Base-by-base conservation (phyloP, 495 filamentous ascomycete species). In the Achaetomiella virescens region DNA sequence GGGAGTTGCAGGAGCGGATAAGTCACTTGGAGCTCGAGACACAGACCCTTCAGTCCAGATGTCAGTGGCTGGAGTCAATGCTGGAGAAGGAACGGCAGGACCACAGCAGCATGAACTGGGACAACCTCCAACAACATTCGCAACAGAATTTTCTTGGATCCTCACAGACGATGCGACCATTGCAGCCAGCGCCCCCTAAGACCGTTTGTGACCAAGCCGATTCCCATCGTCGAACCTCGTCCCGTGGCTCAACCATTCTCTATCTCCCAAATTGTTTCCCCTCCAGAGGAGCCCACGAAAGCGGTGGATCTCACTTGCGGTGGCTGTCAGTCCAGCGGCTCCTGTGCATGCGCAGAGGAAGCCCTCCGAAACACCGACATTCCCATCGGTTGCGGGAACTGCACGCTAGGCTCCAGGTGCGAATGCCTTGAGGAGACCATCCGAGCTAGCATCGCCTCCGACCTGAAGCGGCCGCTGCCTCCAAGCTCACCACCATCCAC, bases 361-460 rank as follows among this genome's bases (percentile, higher is more conserved):
- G 77, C 72, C 35, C 68, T 80, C 17, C 67, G 68, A 25, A 37
- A 54, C 37, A 59, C 69, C 21, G 62, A 70, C 9, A 38, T 67
- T 11, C 65, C 76, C 0, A 58, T 81, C 36, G 84, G 82, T 0
- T 91, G 87, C 65, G 81, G 78, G 25, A 79, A 81, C 25, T 91
- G 88, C 63, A 81, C 77, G 14, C 43, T 76, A 44, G 67, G 73
- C 54, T 72, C 62, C 58, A 81, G 72, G 58, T 91, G 88, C 59
- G 79, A 84, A 58, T 91, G 88, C 61, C 76, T 91, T 11, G 86
- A 90, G 51, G 84, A 86, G 61, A 78, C 79, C 0, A 77, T 88
- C 31, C 54, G 63, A 11, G 53, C 45, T 0, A 44, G 58, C 12
- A 52, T 58, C 6, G 50, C 51, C 14, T 8, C 36, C 21, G 72